These are phyloP conservation scores for Ganoderma lucidum DNA, from an alignment of 1,284 basidiomycete genomes.

Conservation along the genomic window DNA sequence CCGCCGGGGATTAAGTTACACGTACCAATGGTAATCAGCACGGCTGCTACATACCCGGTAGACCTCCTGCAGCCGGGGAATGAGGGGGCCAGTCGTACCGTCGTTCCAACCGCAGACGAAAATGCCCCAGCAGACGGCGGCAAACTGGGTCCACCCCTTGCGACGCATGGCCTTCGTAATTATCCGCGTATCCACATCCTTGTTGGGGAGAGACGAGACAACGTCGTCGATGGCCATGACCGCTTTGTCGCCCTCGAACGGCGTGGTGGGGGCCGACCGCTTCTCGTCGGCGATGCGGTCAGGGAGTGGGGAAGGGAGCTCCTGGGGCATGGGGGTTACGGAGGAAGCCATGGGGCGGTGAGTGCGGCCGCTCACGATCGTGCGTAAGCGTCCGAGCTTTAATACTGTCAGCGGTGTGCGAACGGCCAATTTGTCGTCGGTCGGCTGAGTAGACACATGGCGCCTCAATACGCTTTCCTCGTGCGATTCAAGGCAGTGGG, in stretches of 20 bases:
- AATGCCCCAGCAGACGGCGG: constrained; percentile 49
- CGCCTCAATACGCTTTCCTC: neutral
- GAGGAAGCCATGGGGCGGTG: neutral
- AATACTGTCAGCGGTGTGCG: neutral
- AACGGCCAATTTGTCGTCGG: no score
- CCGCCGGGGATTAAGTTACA: neutral
- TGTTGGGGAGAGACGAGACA: neutral
- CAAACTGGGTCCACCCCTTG: constrained; percentile 46
- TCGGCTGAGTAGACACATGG: neutral
- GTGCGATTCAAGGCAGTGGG: neutral
- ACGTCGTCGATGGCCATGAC: neutral
- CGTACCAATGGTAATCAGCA: neutral
- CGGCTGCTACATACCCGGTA: constrained; percentile 50
- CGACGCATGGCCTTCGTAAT: constrained; percentile 29
- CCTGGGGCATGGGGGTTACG: neutral
- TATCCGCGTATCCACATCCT: neutral
- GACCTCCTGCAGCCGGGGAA: constrained; percentile 60
- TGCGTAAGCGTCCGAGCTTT: neutral
- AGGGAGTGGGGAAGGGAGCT: neutral
- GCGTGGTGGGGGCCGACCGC: neutral
- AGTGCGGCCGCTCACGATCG: neutral
- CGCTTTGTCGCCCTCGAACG: neutral
- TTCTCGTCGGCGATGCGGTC: neutral
- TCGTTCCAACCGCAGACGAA: constrained; percentile 70
- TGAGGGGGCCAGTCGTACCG: constrained; percentile 63